Percentiles rank a stretch among this genome's conserved stretches.
Evolutionary conservation across 192 early-diverging fungal genomes (phyloP).

Genomic region (Obelidium mucronatum): DNA sequence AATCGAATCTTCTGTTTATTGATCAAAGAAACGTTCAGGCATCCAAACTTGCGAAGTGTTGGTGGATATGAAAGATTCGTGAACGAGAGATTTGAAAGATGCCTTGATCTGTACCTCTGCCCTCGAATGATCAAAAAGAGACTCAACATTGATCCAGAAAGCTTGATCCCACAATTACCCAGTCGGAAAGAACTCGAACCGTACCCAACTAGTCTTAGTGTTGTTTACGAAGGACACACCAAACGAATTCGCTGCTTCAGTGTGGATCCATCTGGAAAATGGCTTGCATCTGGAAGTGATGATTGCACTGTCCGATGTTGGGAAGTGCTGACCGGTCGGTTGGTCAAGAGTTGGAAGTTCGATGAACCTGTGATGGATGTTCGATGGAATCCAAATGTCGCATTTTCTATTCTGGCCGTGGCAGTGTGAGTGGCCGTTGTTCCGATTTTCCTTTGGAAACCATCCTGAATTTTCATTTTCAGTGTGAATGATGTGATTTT

Average conservation of each 20-base stretch:
- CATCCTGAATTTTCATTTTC: conserved; percentile 16
- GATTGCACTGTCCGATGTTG: conserved; percentile 88
- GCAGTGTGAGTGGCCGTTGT: conserved; percentile 54
- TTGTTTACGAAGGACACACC: conserved; percentile 85
- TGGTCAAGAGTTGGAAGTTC: conserved; percentile 78
- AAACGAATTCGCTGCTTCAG: conserved; percentile 82
- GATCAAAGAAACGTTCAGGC: no score
- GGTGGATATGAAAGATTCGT: conserved; percentile 90
- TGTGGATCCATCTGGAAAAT: conserved; percentile 93
- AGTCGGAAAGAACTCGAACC: conserved; percentile 93
- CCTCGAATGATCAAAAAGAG: conserved; percentile 90
- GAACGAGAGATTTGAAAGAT: conserved; percentile 95
- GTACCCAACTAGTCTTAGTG: conserved; percentile 83
- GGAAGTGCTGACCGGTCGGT: conserved; percentile 92
- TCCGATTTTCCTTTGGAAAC: neutral
- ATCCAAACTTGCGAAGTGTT: conserved; percentile 79
- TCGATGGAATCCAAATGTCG: conserved; percentile 89
- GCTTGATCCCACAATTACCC: conserved; percentile 94
- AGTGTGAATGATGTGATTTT: conserved; percentile 55
- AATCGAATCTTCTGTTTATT: no score
- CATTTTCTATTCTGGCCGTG: conserved; percentile 79
- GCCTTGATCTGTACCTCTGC: conserved; percentile 95
- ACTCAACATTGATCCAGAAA: conserved; percentile 88
- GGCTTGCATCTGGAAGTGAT: conserved; percentile 88
- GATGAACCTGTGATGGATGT: conserved; percentile 75